These are phyloP conservation scores for Knufia fluminis DNA, from an alignment of 2,329 filamentous ascomycete species.

Conservation along the genomic window DNA sequence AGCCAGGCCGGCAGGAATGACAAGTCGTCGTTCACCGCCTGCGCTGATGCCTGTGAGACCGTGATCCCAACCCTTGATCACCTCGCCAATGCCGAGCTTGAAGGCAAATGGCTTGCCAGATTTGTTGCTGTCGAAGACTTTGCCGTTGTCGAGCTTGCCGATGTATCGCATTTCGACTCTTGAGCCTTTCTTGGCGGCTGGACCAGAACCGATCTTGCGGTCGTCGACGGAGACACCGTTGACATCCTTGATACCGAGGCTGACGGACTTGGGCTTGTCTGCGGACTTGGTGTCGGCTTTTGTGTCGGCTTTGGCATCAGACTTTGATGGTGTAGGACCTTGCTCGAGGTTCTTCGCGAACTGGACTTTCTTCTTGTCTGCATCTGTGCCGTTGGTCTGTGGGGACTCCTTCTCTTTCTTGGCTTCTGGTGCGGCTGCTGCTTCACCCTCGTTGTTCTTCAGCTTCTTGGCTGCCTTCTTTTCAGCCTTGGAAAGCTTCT, in stretches of 20 bases:
- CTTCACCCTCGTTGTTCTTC: constrained; percentile 96
- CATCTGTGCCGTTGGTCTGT: constrained; percentile 44
- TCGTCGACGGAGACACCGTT: constrained; percentile 90
- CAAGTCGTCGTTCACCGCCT: constrained; percentile 86
- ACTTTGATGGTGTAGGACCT: constrained; percentile 67
- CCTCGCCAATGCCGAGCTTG: constrained; percentile 87
- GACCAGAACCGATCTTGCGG: constrained; percentile 81
- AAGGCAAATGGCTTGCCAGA: constrained; percentile 96
- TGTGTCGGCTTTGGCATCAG: constrained; percentile 32
- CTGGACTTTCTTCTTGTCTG: constrained; percentile 83
- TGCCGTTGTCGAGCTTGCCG: constrained; percentile 88
- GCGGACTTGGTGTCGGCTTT: constrained; percentile 26
- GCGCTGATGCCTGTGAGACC: constrained; percentile 86
- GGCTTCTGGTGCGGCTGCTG: constrained; percentile 41
- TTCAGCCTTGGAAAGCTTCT: constrained; percentile 88
- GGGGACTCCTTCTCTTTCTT: constrained; percentile 43
- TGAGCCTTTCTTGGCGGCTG: constrained; percentile 80
- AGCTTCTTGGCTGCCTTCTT: constrained; percentile 92
- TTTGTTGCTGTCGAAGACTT: constrained; percentile 89
- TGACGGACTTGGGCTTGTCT: constrained; percentile 37
- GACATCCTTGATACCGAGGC: constrained; percentile 65
- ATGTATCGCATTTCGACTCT: constrained; percentile 94
- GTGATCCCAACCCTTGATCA: constrained; percentile 98
- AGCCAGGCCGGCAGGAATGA: constrained; percentile 74
- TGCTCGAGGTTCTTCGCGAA: constrained; percentile 99